phyloP scores from a whole-genome alignment of 1,284 basidiomycete species.

The Tremellales sp. region DNA sequence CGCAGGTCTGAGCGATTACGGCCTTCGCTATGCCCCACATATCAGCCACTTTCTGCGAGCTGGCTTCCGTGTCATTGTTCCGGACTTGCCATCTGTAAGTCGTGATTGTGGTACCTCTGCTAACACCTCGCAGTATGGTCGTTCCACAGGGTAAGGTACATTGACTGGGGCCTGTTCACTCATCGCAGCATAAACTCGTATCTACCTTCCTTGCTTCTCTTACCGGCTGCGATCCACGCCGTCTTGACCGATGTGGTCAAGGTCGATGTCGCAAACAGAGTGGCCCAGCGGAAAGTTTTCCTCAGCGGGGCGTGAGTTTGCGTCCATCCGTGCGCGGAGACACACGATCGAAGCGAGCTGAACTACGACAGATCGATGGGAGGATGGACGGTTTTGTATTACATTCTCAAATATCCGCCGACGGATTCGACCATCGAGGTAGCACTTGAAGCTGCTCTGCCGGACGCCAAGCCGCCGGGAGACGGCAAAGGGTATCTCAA shows the following conservation, averaged over 20 bases:
- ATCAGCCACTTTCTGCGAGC: constrained; percentile 48
- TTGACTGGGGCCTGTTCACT: background rate
- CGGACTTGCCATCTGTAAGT: constrained; percentile 53
- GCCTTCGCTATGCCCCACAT: constrained; percentile 49
- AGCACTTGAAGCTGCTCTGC: constrained; percentile 6
- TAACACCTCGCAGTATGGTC: constrained; percentile 39
- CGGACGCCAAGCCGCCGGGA: constrained; percentile 15
- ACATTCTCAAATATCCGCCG: constrained; percentile 44
- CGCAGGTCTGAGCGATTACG: constrained; percentile 49
- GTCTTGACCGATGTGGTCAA: constrained; percentile 50
- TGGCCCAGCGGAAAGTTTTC: constrained; percentile 45
- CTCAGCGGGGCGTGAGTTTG: constrained; percentile 50
- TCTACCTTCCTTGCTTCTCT: constrained; percentile 46
- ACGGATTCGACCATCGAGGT: constrained; percentile 17
- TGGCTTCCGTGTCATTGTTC: constrained; percentile 52
- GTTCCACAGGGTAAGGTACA: constrained; percentile 43
- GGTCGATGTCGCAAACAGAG: constrained; percentile 31
- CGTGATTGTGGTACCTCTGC: too few species aligned
- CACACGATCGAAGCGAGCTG: too few species aligned
- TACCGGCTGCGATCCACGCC: constrained; percentile 50
- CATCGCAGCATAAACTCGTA: constrained; percentile 49
- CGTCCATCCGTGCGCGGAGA: too few species aligned
- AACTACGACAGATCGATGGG: constrained; percentile 38
- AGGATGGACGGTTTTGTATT: constrained; percentile 43
- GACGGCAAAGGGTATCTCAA: constrained; percentile 21